phyloP scores from a whole-genome alignment of 257 asterid genomes.

The Prunella vulgaris region DNA sequence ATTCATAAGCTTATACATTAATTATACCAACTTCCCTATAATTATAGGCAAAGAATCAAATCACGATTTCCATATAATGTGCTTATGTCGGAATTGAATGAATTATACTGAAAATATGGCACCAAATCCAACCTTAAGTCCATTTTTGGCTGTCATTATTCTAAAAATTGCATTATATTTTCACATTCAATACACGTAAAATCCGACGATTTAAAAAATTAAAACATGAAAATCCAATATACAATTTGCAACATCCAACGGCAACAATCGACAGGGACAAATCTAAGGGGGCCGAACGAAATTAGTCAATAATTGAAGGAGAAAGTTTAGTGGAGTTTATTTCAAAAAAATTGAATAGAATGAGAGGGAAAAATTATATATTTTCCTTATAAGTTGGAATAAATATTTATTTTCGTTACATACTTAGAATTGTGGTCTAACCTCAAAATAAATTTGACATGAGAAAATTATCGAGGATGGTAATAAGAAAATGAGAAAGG shows the following conservation, averaged over 20 bases:
- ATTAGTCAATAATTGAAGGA: no score
- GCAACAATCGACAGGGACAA: neutral
- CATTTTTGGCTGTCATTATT: neutral
- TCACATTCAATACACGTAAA: neutral
- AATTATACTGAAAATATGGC: neutral
- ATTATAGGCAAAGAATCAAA: neutral
- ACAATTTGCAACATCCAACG: neutral
- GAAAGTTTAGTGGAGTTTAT: no score
- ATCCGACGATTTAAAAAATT: neutral
- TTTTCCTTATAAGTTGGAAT: no score
- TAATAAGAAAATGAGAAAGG: no score
- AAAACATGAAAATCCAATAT: no score
- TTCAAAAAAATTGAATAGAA: no score
- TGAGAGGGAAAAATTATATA: no score
- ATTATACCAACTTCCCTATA: neutral
- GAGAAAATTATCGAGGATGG: no score
- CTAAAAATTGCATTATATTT: neutral
- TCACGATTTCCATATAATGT: neutral
- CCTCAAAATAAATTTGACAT: no score
- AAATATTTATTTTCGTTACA: no score
- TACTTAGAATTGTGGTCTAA: no score
- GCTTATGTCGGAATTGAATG: neutral
- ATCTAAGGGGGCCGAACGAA: neutral
- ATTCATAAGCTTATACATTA: neutral
- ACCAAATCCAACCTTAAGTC: neutral